These are phyloP conservation scores for Aspergillus uvarum DNA, from an alignment of 2,329 filamentous ascomycete genomes.

Conservation along the genomic window DNA sequence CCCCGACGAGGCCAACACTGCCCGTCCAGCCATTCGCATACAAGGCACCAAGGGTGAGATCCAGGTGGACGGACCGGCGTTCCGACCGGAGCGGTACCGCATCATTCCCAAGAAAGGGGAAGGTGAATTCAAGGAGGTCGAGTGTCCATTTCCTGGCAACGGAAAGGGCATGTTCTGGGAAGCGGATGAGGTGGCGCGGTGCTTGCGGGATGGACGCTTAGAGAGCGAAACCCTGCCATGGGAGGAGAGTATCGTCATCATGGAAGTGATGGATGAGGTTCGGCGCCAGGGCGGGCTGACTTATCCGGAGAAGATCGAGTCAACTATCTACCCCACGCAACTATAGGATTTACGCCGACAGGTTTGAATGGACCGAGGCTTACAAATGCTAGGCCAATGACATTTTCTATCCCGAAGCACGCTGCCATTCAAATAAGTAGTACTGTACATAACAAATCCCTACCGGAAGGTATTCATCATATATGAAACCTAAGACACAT, in stretches of 20 bases:
- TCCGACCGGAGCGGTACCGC: constrained; percentile 64
- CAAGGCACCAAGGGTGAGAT: constrained; percentile 81
- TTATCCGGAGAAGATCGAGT: constrained; percentile 68
- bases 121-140: constrained; percentile 45
- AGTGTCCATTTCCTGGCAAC: constrained; percentile 50
- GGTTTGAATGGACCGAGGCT: not conserved
- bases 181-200: constrained; percentile 74
- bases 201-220: constrained; percentile 71
- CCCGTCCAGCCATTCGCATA: constrained; percentile 70
- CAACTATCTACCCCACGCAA: constrained; percentile 53
- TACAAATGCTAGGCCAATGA: not conserved
- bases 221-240: constrained; percentile 71
- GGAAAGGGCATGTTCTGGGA: constrained; percentile 90
- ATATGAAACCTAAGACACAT: constrained; percentile 17
- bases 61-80: constrained; percentile 72
- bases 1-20: constrained; percentile 59
- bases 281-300: constrained; percentile 61
- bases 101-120: constrained; percentile 57
- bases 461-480: constrained; percentile 16
- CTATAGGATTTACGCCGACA: constrained; percentile 23
- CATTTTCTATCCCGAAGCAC: constrained; percentile 10
- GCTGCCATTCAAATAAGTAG: constrained; percentile 19
- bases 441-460: constrained; percentile 35
- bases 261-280: constrained; percentile 76
- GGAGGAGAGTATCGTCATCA: constrained; percentile 78